Conservation (phyloP, 2,329 filamentous ascomycete species). For the Fusarium lateritium region DNA sequence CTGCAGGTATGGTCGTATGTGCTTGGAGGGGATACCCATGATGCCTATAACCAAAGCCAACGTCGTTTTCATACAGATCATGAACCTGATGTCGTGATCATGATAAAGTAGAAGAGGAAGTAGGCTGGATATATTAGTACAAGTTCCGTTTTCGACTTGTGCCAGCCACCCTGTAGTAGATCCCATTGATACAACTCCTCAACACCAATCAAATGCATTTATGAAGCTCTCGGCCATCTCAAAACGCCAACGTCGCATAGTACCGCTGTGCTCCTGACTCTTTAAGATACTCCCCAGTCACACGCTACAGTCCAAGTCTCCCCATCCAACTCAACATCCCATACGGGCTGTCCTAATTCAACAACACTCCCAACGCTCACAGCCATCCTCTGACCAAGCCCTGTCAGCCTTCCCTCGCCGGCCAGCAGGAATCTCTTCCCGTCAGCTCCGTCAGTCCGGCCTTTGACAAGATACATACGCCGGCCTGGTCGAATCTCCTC, state of each 20-base stretch:
- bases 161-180: background rate
- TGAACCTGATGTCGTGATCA: background rate
- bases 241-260: background rate
- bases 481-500: conserved; percentile 52
- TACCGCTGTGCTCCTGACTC: background rate
- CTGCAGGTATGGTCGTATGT: conserved; percentile 38
- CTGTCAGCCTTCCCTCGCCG: conserved; percentile 57
- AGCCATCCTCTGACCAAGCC: conserved; percentile 51
- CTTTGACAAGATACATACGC: conserved; percentile 55
- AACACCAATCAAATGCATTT: background rate
- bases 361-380: conserved; percentile 53
- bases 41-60: background rate
- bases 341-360: conserved; percentile 55
- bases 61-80: background rate
- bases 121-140: background rate
- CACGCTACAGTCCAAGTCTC: conserved; percentile 57
- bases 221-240: background rate
- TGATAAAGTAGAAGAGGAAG: too few species aligned
- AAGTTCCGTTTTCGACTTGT: background rate
- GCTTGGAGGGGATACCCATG: background rate
- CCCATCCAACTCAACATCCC: conserved; percentile 56
- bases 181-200: background rate
- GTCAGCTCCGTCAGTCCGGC: conserved; percentile 16
- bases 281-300: conserved; percentile 53
- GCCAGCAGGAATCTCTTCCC: conserved; percentile 54